A percentile compares a stretch with the other conserved stretches of the same genome.
Evolutionary conservation across 2,329 filamentous ascomycete genomes (phyloP).

Genomic region (Monilinia aucupariae): DNA sequence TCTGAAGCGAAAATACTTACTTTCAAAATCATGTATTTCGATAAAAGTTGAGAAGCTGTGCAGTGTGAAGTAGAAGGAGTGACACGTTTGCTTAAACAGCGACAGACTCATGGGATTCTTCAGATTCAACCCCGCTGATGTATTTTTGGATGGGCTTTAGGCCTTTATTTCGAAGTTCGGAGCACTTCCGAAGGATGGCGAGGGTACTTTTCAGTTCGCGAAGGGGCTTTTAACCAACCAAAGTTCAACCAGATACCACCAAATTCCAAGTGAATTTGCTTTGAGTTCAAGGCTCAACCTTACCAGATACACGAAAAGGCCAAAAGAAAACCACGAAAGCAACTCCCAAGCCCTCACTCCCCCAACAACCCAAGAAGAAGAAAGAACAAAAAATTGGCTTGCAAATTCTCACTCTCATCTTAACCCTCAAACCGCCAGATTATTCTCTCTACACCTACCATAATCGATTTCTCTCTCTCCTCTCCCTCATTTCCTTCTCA

Average conservation of each 20-base stretch:
- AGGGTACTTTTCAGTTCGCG: neutral
- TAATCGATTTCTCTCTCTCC: neutral
- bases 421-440: neutral
- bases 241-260: too few species aligned
- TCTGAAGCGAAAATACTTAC: neutral
- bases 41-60: neutral
- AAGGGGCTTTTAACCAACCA: too few species aligned
- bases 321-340: neutral
- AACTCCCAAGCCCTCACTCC: neutral
- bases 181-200: neutral
- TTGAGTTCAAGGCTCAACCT: neutral
- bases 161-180: neutral
- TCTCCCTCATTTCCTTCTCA: neutral
- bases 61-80: neutral
- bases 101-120: neutral
- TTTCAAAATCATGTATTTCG: neutral
- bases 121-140: neutral
- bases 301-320: neutral
- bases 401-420: neutral
- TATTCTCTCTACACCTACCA: too few species aligned
- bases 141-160: neutral
- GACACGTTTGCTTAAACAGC: neutral
- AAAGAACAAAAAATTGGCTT: neutral
- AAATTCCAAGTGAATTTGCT: neutral
- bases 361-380: neutral